A percentile compares a stretch with the other conserved stretches of the same genome.
phyloP scores from a whole-genome alignment of 148 eudicot species.

The Camellia lanceoleosa region DNA sequence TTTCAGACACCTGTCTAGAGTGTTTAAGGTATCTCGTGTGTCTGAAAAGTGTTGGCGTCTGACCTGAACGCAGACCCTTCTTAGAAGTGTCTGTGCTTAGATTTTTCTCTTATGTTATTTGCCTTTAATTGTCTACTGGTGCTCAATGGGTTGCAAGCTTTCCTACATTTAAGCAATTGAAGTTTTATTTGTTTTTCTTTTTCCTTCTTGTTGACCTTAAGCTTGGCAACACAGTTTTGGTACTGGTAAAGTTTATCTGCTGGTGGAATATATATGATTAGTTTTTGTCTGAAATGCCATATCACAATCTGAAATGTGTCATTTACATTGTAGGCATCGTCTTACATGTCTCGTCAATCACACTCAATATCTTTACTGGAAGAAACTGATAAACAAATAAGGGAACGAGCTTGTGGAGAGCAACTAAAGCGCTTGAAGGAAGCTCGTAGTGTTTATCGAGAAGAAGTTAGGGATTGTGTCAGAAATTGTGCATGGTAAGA shows the following conservation, averaged over 20 bases:
- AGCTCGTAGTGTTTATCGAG: constrained; percentile 74
- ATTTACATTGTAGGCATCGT: constrained; percentile 63
- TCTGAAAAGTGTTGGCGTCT: no score
- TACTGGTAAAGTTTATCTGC: not conserved
- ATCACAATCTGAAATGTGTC: not conserved
- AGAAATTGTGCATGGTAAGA: constrained; percentile 83
- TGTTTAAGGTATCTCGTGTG: no score
- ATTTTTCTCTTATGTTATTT: not conserved
- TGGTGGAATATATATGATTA: not conserved
- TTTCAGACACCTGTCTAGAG: no score
- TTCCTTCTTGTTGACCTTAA: not conserved
- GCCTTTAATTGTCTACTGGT: not conserved
- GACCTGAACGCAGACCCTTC: no score
- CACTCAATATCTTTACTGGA: constrained; percentile 78
- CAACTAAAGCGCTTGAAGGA: constrained; percentile 87
- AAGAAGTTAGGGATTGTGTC: constrained; percentile 83
- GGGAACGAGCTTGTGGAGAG: constrained; percentile 63
- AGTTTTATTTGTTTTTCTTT: not conserved
- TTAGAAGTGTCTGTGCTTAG: not conserved
- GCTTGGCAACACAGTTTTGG: not conserved
- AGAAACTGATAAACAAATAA: constrained; percentile 84
- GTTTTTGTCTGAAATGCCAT: not conserved
- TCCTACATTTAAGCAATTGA: not conserved
- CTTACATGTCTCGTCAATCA: constrained; percentile 80
- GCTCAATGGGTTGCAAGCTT: not conserved